These are phyloP conservation scores for Colletotrichum sp. DNA, from an alignment of 2,329 filamentous ascomycete genomes.

Conservation along the genomic window DNA sequence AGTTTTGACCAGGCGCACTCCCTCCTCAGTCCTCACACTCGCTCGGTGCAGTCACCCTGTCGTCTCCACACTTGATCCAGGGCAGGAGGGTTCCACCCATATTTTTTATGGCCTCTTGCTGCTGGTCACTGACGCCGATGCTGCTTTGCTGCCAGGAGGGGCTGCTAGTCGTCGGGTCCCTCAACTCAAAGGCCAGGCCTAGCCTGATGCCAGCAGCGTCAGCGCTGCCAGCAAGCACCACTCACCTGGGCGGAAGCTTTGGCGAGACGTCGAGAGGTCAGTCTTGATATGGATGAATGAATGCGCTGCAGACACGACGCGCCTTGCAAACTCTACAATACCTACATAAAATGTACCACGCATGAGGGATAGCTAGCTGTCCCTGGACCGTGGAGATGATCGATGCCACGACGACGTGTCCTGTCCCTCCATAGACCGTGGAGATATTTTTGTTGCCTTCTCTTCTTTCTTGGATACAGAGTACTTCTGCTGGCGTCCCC, in stretches of 20 bases:
- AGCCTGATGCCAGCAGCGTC: not conserved
- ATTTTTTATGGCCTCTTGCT: not conserved
- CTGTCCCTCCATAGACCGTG: not conserved
- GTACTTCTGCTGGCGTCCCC: not conserved
- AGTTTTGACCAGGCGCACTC: not conserved
- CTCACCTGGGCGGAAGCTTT: not conserved
- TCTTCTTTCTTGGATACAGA: not conserved
- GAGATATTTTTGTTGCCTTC: not conserved
- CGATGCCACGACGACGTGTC: not conserved
- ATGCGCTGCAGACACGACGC: not conserved
- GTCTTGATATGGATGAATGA: not conserved
- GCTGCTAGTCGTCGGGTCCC: not conserved
- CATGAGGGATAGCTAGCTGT: not conserved
- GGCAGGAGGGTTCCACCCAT: not conserved
- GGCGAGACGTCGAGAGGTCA: not conserved
- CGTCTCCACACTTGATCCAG: slow-evolving; percentile 7
- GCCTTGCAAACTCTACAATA: not conserved
- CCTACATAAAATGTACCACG: not conserved
- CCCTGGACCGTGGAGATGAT: not conserved
- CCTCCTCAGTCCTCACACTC: not conserved
- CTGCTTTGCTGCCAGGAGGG: not conserved
- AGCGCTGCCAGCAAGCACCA: not conserved
- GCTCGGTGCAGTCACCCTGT: not conserved
- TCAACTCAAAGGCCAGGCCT: not conserved
- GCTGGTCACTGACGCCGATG: not conserved